A percentile compares a stretch with the other conserved stretches of the same genome.
Evolutionary conservation across 2,329 filamentous ascomycete genomes (phyloP).

Genomic region (Xylariaceae sp.): DNA sequence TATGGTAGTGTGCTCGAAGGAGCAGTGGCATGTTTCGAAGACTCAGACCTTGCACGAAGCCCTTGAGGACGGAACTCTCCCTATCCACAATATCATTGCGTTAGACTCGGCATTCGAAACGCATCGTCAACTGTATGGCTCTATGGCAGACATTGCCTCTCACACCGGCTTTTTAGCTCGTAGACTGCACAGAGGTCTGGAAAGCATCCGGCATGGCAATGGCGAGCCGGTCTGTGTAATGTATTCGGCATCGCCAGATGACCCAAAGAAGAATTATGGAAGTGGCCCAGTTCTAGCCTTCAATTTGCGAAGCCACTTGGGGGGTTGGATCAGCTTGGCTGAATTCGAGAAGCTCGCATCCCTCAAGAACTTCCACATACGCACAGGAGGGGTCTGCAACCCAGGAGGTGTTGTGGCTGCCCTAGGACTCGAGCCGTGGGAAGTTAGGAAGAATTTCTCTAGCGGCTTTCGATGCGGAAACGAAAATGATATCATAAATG

Average conservation of each 20-base stretch:
- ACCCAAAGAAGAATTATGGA: slow-evolving; percentile 41
- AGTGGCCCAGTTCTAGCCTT: slow-evolving; percentile 83
- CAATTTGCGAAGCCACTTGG: slow-evolving; percentile 73
- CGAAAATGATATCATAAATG: slow-evolving; percentile 80
- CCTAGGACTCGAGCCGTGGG: slow-evolving; percentile 76
- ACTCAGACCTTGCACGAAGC: slow-evolving; percentile 74
- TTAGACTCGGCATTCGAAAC: slow-evolving; percentile 74
- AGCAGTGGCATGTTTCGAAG: slow-evolving; percentile 85
- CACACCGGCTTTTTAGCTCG: slow-evolving; percentile 73
- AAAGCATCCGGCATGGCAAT: slow-evolving; percentile 71
- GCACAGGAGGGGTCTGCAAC: slow-evolving; percentile 90
- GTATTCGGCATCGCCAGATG: slow-evolving; percentile 54
- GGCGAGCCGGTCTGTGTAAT: slow-evolving; percentile 67
- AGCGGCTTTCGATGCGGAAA: slow-evolving; percentile 83
- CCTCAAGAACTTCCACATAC: slow-evolving; percentile 79
- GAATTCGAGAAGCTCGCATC: slow-evolving; percentile 88
- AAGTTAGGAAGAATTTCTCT: slow-evolving; percentile 84
- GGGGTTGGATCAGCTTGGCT: slow-evolving; percentile 77
- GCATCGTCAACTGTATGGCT: slow-evolving; percentile 72
- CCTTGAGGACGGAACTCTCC: slow-evolving; percentile 89
- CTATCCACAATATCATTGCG: slow-evolving; percentile 88
- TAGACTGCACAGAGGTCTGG: slow-evolving; percentile 64
- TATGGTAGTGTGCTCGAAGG: slow-evolving; percentile 77
- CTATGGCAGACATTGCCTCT: slow-evolving; percentile 70
- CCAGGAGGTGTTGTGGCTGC: slow-evolving; percentile 81